These are phyloP conservation scores for Hansenula sp. DNA, from an alignment of 1,139 yeast species.

Conservation along the genomic window DNA sequence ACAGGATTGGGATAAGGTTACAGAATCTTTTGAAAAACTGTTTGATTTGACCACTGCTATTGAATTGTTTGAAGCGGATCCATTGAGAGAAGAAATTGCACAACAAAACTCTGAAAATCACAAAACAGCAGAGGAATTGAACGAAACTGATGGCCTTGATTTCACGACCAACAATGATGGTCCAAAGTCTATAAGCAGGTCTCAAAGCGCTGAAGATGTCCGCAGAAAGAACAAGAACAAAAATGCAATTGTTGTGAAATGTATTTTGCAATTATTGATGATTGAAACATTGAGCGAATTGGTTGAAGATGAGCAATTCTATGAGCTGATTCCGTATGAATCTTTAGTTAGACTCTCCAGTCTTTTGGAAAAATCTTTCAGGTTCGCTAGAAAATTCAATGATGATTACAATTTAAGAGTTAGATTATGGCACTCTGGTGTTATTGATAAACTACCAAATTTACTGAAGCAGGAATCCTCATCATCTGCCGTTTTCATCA, in stretches of 20 bases:
- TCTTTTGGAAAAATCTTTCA: slow-evolving; percentile 64
- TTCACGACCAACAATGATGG: slow-evolving; percentile 9
- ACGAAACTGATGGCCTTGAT: slow-evolving; percentile 21
- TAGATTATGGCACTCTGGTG: slow-evolving; percentile 86
- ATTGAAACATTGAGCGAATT: slow-evolving; percentile 84
- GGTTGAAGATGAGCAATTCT: slow-evolving; percentile 63
- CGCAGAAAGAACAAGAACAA: slow-evolving; percentile 42
- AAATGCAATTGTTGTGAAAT: slow-evolving; percentile 83
- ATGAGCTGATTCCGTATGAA: slow-evolving; percentile 62
- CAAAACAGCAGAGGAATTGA: slow-evolving; percentile 12
- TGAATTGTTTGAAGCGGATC: slow-evolving; percentile 76
- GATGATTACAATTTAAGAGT: slow-evolving; percentile 84
- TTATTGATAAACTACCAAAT: slow-evolving; percentile 90
- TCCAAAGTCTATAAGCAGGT: not conserved
- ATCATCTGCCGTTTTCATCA: slow-evolving; percentile 83
- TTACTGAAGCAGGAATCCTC: slow-evolving; percentile 87
- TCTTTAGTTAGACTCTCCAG: slow-evolving; percentile 57
- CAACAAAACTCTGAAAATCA: not conserved
- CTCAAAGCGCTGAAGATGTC: slow-evolving; percentile 26
- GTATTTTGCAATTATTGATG: slow-evolving; percentile 84
- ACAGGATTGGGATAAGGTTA: slow-evolving; percentile 74
- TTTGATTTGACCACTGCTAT: slow-evolving; percentile 83
- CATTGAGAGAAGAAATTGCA: slow-evolving; percentile 36
- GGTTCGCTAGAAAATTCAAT: slow-evolving; percentile 83
- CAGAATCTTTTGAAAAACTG: slow-evolving; percentile 57